A percentile compares a stretch with the other conserved stretches of the same genome.
These are phyloP conservation scores for Falciphora oryzae DNA, from an alignment of 2,329 filamentous ascomycete species.

Conservation along the genomic window DNA sequence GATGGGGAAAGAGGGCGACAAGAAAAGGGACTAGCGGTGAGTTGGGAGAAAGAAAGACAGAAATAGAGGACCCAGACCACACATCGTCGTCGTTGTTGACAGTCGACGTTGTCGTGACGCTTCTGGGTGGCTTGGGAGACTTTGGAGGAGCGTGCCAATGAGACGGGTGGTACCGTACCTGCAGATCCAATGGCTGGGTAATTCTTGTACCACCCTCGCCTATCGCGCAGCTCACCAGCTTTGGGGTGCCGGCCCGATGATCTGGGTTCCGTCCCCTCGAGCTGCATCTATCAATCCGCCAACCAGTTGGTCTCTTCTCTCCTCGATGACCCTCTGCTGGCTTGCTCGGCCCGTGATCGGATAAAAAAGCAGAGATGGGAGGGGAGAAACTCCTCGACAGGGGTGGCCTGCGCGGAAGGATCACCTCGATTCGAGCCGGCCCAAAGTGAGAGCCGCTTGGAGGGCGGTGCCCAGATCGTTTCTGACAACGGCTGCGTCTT, in stretches of 20 bases:
- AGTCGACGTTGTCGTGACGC: neutral
- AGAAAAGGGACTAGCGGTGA: neutral
- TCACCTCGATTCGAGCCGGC: neutral
- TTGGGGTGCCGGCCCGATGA: neutral
- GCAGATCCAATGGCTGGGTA: neutral
- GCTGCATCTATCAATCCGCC: too few relatives aligned
- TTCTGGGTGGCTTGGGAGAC: neutral
- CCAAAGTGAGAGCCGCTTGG: neutral
- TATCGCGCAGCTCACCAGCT: neutral
- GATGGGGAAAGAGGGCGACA: neutral
- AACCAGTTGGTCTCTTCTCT: too few relatives aligned
- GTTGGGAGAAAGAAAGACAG: neutral
- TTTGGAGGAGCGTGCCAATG: neutral
- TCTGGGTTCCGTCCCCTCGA: too few relatives aligned
- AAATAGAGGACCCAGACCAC: neutral
- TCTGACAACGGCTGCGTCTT: neutral
- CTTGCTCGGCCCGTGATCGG: neutral
- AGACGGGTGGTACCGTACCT: neutral
- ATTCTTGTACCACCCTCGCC: too few relatives aligned
- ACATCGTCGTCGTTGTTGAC: neutral
- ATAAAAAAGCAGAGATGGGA: neutral
- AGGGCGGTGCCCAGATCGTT: neutral
- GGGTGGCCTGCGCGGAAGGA: neutral
- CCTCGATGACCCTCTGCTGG: too few relatives aligned
- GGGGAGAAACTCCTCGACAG: neutral